A percentile compares a stretch with the other conserved stretches of the same genome.
These are phyloP conservation scores for Exserohilum rostratum DNA, from an alignment of 2,329 filamentous ascomycete genomes.

Conservation along the genomic window DNA sequence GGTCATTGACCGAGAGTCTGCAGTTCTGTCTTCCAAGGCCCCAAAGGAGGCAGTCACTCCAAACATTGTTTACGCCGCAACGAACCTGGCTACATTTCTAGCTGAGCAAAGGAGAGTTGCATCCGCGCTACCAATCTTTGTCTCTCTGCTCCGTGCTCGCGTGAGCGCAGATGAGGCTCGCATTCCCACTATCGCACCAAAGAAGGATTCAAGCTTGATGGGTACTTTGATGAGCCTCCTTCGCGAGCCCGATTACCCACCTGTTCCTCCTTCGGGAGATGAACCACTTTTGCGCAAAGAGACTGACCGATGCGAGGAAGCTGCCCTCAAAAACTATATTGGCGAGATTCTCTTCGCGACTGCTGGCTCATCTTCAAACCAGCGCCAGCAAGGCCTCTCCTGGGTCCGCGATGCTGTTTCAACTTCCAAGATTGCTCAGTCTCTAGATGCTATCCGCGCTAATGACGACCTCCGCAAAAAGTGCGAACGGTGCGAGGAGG, in stretches of 20 bases:
- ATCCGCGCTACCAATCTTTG: constrained; percentile 78
- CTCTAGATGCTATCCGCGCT: constrained; percentile 56
- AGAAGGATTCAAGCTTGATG: constrained; percentile 33
- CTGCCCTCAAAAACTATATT: constrained; percentile 85
- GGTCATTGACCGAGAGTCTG: constrained; percentile 67
- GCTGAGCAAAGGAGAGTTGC: constrained; percentile 71
- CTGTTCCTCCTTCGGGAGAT: constrained; percentile 72
- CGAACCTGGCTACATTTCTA: constrained; percentile 77
- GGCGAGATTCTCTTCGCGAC: constrained; percentile 88
- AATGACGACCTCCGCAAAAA: constrained; percentile 58
- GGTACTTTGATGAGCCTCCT: constrained; percentile 44
- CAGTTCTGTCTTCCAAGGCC: constrained; percentile 63
- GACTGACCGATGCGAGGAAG: constrained; percentile 78
- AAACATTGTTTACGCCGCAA: constrained; percentile 78
- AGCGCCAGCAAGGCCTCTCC: constrained; percentile 69
- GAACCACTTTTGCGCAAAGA: constrained; percentile 68
- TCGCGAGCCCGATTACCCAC: constrained; percentile 68
- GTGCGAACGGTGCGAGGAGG: constrained; percentile 77
- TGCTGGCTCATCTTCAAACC: constrained; percentile 49
- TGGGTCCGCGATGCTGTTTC: constrained; percentile 88
- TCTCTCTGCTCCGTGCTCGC: constrained; percentile 81
- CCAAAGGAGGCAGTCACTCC: constrained; percentile 62
- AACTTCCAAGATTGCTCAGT: constrained; percentile 68
- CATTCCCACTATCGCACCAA: constrained; percentile 20
- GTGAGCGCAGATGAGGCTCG: constrained; percentile 60